Evolutionary conservation across 768 basidiomycete species (phyloP).

Genomic region (Podaxis sp.): DNA sequence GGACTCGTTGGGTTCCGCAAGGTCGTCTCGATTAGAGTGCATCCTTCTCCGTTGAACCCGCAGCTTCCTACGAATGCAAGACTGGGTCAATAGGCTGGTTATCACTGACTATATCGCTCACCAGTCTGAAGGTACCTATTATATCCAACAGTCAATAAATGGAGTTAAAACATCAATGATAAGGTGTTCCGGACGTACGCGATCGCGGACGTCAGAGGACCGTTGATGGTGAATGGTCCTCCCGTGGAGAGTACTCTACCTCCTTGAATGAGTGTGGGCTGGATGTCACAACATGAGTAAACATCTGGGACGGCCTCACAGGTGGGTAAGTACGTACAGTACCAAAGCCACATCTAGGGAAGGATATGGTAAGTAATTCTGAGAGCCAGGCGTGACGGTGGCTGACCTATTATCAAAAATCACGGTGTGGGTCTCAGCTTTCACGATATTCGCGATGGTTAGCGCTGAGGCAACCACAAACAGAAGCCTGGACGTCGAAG

Average conservation of each 20-base stretch:
- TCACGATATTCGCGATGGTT: constrained; percentile 15
- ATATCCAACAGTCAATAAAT: neutral
- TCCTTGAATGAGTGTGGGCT: constrained; percentile 32
- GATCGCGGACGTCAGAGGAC: constrained; percentile 29
- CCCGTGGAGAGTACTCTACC: constrained; percentile 32
- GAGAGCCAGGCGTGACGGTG: neutral
- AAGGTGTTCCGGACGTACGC: constrained; percentile 17
- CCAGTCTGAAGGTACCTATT: neutral
- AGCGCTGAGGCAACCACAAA: constrained; percentile 13
- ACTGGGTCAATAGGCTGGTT: neutral
- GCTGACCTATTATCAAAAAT: constrained; percentile 25
- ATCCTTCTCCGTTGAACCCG: constrained; percentile 36
- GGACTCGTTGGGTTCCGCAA: constrained; percentile 31
- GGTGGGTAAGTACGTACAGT: constrained; percentile 24
- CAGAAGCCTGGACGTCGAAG: neutral
- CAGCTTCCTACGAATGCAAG: constrained; percentile 23
- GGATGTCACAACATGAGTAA: neutral
- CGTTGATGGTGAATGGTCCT: constrained; percentile 26
- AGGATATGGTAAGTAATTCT: neutral
- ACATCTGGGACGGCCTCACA: neutral
- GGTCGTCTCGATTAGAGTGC: constrained; percentile 33
- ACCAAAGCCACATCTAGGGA: constrained; percentile 32
- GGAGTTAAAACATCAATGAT: constrained; percentile 2
- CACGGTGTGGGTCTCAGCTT: constrained; percentile 28
- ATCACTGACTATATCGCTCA: neutral